phyloP scores from a whole-genome alignment of 2,329 filamentous ascomycete genomes.

The Fusarium luffae region DNA sequence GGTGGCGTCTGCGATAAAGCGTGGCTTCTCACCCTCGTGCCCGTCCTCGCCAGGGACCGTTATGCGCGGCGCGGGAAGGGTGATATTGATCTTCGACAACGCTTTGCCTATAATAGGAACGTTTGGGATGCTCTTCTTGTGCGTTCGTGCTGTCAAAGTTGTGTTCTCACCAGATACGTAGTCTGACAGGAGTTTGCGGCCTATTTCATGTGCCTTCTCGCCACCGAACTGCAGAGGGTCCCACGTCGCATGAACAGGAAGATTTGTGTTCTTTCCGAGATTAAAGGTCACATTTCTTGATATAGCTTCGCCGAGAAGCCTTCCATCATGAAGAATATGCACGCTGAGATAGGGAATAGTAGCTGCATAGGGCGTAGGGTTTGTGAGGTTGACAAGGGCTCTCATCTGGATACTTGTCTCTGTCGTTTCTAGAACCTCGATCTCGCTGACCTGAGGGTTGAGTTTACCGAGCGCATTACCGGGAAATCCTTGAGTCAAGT shows the following conservation, averaged over 20 bases:
- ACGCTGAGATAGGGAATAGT: conserved; percentile 83
- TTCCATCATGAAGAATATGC: conserved; percentile 78
- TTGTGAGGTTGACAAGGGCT: conserved; percentile 83
- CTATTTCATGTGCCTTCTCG: conserved; percentile 67
- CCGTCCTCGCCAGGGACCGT: conserved; percentile 62
- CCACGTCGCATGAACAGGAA: conserved; percentile 78
- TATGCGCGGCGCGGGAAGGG: conserved; percentile 77
- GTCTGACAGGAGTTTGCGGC: conserved; percentile 80
- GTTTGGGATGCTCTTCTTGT: conserved; percentile 77
- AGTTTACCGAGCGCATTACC: conserved; percentile 61
- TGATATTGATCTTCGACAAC: conserved; percentile 77
- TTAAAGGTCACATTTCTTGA: conserved; percentile 71
- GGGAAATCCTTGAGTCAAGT: conserved; percentile 65
- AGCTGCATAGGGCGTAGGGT: conserved; percentile 88
- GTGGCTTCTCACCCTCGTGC: conserved; percentile 52
- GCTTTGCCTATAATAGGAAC: conserved; percentile 78
- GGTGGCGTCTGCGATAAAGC: conserved; percentile 86
- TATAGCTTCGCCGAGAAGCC: conserved; percentile 79
- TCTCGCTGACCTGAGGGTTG: conserved; percentile 73
- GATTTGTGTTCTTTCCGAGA: conserved; percentile 76
- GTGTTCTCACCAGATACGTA: conserved; percentile 92
- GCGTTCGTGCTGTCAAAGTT: conserved; percentile 77
- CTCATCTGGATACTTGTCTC: conserved; percentile 75
- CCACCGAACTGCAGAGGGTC: conserved; percentile 73
- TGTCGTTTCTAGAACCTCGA: conserved; percentile 79